Percentiles rank a stretch among this genome's conserved stretches.
Conservation (phyloP, 495 filamentous ascomycete species). For the Penicillium egyptiacum region DNA sequence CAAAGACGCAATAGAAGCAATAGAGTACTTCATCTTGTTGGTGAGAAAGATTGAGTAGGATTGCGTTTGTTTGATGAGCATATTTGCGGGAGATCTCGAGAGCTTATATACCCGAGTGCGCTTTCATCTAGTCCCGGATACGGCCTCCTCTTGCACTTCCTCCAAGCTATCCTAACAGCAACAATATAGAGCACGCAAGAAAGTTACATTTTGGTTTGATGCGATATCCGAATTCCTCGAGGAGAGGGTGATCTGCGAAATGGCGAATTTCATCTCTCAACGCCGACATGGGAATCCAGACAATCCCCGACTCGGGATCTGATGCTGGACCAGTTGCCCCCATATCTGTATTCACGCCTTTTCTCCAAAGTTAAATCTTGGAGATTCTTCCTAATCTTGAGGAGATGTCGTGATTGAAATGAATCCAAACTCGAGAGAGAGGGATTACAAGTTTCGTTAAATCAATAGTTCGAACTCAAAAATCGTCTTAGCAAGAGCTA, state of each 20-base stretch:
- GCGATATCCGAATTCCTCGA: slow-evolving; percentile 14
- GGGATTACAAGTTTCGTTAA: slow-evolving; percentile 11
- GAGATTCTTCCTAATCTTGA: slow-evolving; percentile 7
- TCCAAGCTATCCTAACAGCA: slow-evolving; percentile 4
- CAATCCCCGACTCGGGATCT: background rate
- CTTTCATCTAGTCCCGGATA: background rate
- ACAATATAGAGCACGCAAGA: slow-evolving; percentile 21
- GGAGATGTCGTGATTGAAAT: slow-evolving; percentile 19
- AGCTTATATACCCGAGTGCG: slow-evolving; percentile 24
- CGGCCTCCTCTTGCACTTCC: background rate
- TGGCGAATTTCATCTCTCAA: slow-evolving; percentile 13
- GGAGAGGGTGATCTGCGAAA: slow-evolving; percentile 18
- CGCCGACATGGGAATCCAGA: background rate
- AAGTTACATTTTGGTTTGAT: background rate
- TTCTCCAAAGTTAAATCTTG: slow-evolving; percentile 8
- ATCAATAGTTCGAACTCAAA: slow-evolving; percentile 10
- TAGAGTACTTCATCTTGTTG: slow-evolving; percentile 27
- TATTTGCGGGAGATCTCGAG: slow-evolving; percentile 29
- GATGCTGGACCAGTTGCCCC: background rate
- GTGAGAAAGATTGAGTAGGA: slow-evolving; percentile 2
- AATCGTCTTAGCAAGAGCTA: background rate
- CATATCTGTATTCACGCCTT: background rate
- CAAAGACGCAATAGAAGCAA: slow-evolving; percentile 22
- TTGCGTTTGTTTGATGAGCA: slow-evolving; percentile 24
- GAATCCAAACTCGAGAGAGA: background rate